These are phyloP conservation scores for Arabis alpina DNA, from an alignment of 345 rosid species.

Conservation along the genomic window DNA sequence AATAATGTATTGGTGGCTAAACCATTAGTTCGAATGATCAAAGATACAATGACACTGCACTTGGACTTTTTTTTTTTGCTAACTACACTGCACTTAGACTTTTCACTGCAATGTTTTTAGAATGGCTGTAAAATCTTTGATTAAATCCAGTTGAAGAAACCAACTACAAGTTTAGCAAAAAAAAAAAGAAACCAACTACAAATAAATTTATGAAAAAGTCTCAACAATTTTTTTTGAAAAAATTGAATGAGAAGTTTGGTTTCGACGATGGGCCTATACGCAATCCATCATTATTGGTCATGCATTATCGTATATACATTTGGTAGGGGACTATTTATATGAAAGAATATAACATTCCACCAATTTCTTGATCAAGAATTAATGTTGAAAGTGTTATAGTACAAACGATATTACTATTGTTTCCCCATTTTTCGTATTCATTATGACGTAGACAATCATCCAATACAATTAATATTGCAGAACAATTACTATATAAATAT, in stretches of 20 bases:
- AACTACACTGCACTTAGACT: not conserved
- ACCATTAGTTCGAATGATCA: not conserved
- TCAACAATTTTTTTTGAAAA: not conserved
- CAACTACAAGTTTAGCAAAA: no score
- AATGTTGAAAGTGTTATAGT: constrained; percentile 38
- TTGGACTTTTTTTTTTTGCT: no score
- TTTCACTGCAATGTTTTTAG: constrained; percentile 5
- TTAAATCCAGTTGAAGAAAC: not conserved
- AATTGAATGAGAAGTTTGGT: constrained; percentile 22
- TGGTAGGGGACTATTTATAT: constrained; percentile 35
- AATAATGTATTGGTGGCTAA: not conserved
- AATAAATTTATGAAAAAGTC: not conserved
- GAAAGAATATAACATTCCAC: constrained; percentile 41
- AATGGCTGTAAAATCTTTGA: not conserved
- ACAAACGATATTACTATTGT: constrained; percentile 30
- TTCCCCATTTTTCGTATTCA: constrained; percentile 28
- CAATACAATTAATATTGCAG: constrained; percentile 28
- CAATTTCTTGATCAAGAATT: constrained; percentile 35
- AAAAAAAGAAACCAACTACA: not conserved
- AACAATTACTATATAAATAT: not conserved
- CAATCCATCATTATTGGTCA: constrained; percentile 34
- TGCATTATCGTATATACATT: constrained; percentile 37
- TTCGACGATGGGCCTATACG: constrained; percentile 22
- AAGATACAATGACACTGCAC: not conserved
- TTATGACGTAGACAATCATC: constrained; percentile 35